Base-by-base conservation (phyloP, 441 rosid species). In the Pelargonium cotyledonis region DNA sequence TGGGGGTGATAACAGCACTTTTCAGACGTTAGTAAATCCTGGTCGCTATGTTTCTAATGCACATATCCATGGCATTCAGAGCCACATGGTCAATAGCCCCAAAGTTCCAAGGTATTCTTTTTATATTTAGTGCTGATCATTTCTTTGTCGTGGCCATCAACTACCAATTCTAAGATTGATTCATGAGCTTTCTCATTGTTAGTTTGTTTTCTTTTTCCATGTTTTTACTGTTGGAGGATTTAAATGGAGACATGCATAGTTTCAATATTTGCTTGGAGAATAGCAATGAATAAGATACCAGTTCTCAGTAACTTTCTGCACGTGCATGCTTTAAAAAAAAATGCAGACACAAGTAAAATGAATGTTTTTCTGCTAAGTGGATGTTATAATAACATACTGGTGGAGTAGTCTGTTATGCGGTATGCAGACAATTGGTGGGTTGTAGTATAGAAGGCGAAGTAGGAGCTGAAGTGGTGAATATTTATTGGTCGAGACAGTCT, bases 1-100 rank as follows among this genome's bases (percentile, higher is more conserved):
- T 1, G 97, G 99, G 67, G 97, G 97, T 69, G 77, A 81, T 77
- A 81, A 89, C 75, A 86, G 99, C 83, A 90, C 96, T 57, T 91
- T 95, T 51, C 87, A 90, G 79, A 85, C 92, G 0, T 85, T 95
- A 2, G 79, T 95, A 19, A 90, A 95, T 80, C 99, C 97, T 0
- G 88, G 74, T 21, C 72, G 86, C 15, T 58, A 19, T 70, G 81
- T 95, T 63, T 38, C 73, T 5, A 94, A 91, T 71, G n/a, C 89
- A 0, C 43, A 71, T 75, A 19, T 91, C 72, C 99, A 91, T 67
- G 81, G 85, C 41, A 94, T 91, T 63, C 81, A 85, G 76, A 80
- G 82, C 19, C 67, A 76, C 73, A 90, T 90, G 97, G 97, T 91
- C 76, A 68, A 78, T 68, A 76, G 82, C 68, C 88, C 86, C 58